phyloP scores from a whole-genome alignment of 352 stramenopile genomes.

The Pilasporangium apinafurcum region DNA sequence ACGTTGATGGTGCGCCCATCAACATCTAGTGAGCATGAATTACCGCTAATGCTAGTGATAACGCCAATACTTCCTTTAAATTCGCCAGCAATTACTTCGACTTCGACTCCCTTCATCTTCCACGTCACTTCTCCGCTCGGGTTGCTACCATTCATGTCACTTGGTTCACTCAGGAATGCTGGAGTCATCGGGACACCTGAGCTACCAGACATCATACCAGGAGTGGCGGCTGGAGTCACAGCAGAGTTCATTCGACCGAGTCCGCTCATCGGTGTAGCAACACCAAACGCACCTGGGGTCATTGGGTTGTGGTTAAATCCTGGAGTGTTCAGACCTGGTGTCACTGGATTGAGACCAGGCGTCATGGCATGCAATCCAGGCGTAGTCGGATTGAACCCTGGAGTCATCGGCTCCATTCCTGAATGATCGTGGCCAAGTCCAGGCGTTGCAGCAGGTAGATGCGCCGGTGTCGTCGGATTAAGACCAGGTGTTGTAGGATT shows the following conservation, averaged over 20 bases:
- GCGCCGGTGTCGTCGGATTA: constrained; percentile 65
- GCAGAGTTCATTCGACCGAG: constrained; percentile 68
- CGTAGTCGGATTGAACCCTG: constrained; percentile 83
- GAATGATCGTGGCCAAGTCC: constrained; percentile 62
- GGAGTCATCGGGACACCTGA: constrained; percentile 72
- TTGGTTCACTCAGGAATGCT: constrained; percentile 48
- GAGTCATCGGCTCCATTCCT: constrained; percentile 84
- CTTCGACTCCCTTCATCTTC: constrained; percentile 86
- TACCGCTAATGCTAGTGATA: constrained; percentile 64
- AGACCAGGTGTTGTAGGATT: constrained; percentile 77
- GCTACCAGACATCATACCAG: constrained; percentile 57
- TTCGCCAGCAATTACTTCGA: constrained; percentile 67
- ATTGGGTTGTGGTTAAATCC: constrained; percentile 85
- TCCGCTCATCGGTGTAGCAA: constrained; percentile 49
- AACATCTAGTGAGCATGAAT: constrained; percentile 75
- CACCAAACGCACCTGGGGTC: constrained; percentile 74
- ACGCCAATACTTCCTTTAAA: constrained; percentile 62
- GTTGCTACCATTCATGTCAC: constrained; percentile 31
- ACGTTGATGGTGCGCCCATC: constrained; percentile 67
- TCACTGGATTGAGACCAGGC: constrained; percentile 74
- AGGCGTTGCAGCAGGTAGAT: constrained; percentile 64
- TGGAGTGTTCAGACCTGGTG: constrained; percentile 73
- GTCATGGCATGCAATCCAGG: constrained; percentile 76
- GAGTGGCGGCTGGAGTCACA: constrained; percentile 57
- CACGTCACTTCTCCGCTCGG: constrained; percentile 67